Percentiles rank a stretch among this genome's conserved stretches.
Evolutionary conservation across 106 monocot species (phyloP).

Genomic region (Narthecium ossifragum): DNA sequence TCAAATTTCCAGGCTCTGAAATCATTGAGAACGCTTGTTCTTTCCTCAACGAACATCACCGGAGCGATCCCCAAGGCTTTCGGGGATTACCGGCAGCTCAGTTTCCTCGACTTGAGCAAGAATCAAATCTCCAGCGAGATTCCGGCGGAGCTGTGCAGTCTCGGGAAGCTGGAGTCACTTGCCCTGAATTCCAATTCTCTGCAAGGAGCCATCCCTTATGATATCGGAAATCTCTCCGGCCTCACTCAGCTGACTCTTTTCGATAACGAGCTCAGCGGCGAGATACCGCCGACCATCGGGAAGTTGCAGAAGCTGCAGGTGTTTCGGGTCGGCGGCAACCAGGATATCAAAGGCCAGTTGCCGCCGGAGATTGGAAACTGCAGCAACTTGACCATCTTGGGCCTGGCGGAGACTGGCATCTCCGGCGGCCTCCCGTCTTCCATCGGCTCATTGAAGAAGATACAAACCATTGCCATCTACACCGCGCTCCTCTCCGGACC

Average conservation of each 20-base stretch:
- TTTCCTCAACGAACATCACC: constrained; percentile 77
- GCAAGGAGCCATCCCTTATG: constrained; percentile 53
- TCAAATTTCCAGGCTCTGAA: constrained; percentile 45
- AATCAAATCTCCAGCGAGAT: constrained; percentile 81
- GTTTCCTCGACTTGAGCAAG: constrained; percentile 58
- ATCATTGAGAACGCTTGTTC: constrained; percentile 46
- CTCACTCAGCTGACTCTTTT: constrained; percentile 57
- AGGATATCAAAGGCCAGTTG: constrained; percentile 46
- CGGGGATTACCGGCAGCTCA: constrained; percentile 36
- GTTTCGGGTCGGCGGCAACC: constrained; percentile 87
- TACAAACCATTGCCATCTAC: constrained; percentile 85
- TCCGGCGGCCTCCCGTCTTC: constrained; percentile 57
- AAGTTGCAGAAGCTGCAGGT: constrained; percentile 52
- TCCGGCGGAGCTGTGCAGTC: constrained; percentile 55
- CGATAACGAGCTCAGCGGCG: constrained; percentile 69
- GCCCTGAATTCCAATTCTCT: constrained; percentile 67
- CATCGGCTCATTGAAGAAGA: constrained; percentile 55
- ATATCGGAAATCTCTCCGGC: constrained; percentile 59
- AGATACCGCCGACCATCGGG: constrained; percentile 65
- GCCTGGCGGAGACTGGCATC: constrained; percentile 83
- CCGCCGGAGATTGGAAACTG: constrained; percentile 87
- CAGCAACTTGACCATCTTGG: constrained; percentile 55
- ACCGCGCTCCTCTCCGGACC: constrained; percentile 62
- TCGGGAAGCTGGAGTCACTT: constrained; percentile 47
- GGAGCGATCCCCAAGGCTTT: constrained; percentile 66